These are phyloP conservation scores for Kodamaea jinghongensis DNA, from an alignment of 805 yeast species.

Conservation along the genomic window DNA sequence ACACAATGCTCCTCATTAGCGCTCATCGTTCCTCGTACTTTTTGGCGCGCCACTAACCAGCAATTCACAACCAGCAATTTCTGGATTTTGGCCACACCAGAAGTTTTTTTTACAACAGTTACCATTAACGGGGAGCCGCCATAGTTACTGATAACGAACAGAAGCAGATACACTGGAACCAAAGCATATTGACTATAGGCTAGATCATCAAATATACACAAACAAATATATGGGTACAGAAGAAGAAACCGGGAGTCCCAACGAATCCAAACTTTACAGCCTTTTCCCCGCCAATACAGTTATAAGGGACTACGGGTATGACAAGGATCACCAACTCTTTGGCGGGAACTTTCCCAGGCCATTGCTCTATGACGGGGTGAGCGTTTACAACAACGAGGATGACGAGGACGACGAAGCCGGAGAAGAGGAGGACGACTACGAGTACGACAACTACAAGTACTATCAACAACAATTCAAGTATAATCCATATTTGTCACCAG, in stretches of 20 bases:
- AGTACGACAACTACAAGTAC: conserved; percentile 4
- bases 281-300: conserved; percentile 19
- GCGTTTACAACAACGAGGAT: conserved; percentile 9
- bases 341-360: conserved; percentile 17
- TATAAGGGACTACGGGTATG: conserved; percentile 25
- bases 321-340: conserved; percentile 18
- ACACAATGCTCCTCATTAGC: too few species aligned
- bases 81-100: too few species aligned
- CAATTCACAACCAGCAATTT: too few species aligned
- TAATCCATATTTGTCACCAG: conserved; percentile 12
- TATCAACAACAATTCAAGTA: conserved; percentile 5
- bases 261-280: conserved; percentile 1
- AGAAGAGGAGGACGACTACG: conserved; percentile 6
- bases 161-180: too few species aligned
- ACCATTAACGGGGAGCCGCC: too few species aligned
- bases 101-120: too few species aligned
- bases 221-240: too few species aligned
- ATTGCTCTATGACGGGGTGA: conserved; percentile 14
- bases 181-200: too few species aligned
- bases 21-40: too few species aligned
- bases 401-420: conserved; percentile 10
- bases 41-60: too few species aligned
- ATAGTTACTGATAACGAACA: too few species aligned
- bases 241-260: background rate
- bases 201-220: too few species aligned